A percentile compares a stretch with the other conserved stretches of the same genome.
These are phyloP conservation scores for Linnemannia zychae DNA, from an alignment of 192 early-diverging fungal genomes.

Conservation along the genomic window DNA sequence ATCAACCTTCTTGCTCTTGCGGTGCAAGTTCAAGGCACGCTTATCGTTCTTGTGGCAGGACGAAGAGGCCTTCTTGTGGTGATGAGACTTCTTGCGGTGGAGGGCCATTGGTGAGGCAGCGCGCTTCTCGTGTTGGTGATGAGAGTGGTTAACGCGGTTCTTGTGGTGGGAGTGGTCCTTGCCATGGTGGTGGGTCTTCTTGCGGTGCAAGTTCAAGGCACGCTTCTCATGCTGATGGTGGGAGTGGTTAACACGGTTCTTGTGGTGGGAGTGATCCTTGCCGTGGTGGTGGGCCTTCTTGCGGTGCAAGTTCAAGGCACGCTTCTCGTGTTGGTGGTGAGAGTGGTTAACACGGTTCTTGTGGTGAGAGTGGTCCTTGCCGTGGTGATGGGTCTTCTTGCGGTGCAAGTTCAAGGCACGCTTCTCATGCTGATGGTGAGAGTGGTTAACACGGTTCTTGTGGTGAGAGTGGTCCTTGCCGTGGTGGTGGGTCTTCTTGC, in stretches of 20 bases:
- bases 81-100: slow-evolving; percentile 24
- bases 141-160: neutral
- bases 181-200: neutral
- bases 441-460: neutral
- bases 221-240: slow-evolving; percentile 16
- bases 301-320: neutral
- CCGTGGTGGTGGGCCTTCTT: neutral
- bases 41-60: no score
- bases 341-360: neutral
- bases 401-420: neutral
- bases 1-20: slow-evolving; percentile 25
- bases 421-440: neutral
- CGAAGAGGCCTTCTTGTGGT: slow-evolving; percentile 11
- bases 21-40: neutral
- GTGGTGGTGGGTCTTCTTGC: neutral
- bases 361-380: neutral
- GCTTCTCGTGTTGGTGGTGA: slow-evolving; percentile 2
- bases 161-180: slow-evolving; percentile 6
- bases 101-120: neutral
- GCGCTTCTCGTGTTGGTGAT: slow-evolving; percentile 15
- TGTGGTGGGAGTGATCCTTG: neutral
- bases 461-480: neutral
- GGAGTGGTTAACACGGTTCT: neutral
- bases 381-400: neutral
- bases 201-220: neutral